A percentile compares a stretch with the other conserved stretches of the same genome.
Evolutionary conservation across 805 yeast genomes (phyloP).

Genomic region (Candida parachauliodes): DNA sequence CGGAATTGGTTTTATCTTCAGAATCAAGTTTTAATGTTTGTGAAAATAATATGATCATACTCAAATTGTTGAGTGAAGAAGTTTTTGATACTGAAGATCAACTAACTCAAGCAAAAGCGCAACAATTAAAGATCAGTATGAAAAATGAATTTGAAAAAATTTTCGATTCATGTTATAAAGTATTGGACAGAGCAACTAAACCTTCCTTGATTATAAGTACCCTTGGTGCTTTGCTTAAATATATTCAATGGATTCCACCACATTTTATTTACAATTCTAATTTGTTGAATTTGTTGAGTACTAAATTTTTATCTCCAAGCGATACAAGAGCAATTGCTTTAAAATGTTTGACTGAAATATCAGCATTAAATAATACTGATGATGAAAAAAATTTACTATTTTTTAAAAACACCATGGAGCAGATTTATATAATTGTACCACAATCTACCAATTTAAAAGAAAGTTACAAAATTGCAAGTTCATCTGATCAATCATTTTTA

Average conservation of each 20-base stretch:
- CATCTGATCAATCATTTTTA: constrained; percentile 86
- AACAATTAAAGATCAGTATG: constrained; percentile 77
- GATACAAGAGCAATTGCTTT: constrained; percentile 82
- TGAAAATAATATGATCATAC: constrained; percentile 94
- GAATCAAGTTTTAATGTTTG: constrained; percentile 88
- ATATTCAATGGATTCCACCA: constrained; percentile 91
- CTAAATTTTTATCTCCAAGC: constrained; percentile 71
- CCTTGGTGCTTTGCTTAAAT: constrained; percentile 73
- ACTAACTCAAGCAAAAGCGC: constrained; percentile 93
- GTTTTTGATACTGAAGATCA: constrained; percentile 96
- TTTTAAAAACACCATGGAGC: constrained; percentile 72
- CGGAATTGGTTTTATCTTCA: constrained; percentile 84
- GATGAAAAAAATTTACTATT: constrained; percentile 54
- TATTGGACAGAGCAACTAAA: constrained; percentile 82
- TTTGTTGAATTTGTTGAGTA: constrained; percentile 64
- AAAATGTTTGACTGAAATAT: constrained; percentile 90
- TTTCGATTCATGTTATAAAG: constrained; percentile 89
- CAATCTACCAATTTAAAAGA: constrained; percentile 64
- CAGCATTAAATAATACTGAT: constrained; percentile 53
- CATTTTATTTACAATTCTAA: constrained; percentile 89
- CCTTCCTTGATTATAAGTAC: constrained; percentile 84
- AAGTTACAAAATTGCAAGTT: constrained; percentile 69
- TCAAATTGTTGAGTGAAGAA: constrained; percentile 88
- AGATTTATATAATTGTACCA: constrained; percentile 68
- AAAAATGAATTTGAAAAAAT: constrained; percentile 89